Percentiles rank a stretch among this genome's conserved stretches.
Conservation (phyloP, 768 basidiomycete genomes). For the Naematelia aurantialba region DNA sequence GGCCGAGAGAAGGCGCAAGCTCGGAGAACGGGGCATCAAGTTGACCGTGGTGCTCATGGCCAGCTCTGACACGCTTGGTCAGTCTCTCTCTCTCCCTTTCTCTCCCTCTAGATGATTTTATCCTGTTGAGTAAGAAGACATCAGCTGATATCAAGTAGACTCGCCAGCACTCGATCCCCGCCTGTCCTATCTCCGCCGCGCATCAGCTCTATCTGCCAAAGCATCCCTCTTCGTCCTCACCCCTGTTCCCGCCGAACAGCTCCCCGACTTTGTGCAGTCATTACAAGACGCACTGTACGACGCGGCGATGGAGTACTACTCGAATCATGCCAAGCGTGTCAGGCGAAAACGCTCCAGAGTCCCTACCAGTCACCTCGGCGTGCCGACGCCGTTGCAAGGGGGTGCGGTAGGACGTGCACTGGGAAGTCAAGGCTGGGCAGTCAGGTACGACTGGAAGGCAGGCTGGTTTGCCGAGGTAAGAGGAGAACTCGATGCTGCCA, state of each 20-base stretch:
- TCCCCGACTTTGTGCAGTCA: conserved; percentile 72
- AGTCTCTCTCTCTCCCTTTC: conserved; percentile 31
- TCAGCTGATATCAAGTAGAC: conserved; percentile 57
- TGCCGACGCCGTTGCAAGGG: conserved; percentile 52
- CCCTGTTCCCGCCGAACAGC: conserved; percentile 78
- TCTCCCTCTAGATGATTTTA: too few species aligned
- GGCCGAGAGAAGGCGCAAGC: conserved; percentile 69
- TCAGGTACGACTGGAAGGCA: conserved; percentile 96
- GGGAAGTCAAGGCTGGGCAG: conserved; percentile 86
- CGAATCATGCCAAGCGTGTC: conserved; percentile 84
- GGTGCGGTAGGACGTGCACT: conserved; percentile 57
- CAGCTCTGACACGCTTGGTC: conserved; percentile 80
- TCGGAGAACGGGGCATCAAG: conserved; percentile 83
- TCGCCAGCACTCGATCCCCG: conserved; percentile 77
- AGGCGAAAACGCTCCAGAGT: conserved; percentile 75
- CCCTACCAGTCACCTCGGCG: conserved; percentile 40
- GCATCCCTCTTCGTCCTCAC: conserved; percentile 92
- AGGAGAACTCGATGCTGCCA: conserved; percentile 83
- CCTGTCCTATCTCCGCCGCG: conserved; percentile 78
- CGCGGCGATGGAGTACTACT: conserved; percentile 88
- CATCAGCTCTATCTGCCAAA: conserved; percentile 82
- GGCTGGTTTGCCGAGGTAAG: conserved; percentile 94
- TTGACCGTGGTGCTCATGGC: conserved; percentile 90
- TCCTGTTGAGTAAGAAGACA: too few species aligned
- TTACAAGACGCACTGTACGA: conserved; percentile 86